Evolutionary conservation across 352 stramenopile genomes (phyloP), one percentile per base, ranked within the genome.

Genomic region (Globisporangium cederbergense): DNA sequence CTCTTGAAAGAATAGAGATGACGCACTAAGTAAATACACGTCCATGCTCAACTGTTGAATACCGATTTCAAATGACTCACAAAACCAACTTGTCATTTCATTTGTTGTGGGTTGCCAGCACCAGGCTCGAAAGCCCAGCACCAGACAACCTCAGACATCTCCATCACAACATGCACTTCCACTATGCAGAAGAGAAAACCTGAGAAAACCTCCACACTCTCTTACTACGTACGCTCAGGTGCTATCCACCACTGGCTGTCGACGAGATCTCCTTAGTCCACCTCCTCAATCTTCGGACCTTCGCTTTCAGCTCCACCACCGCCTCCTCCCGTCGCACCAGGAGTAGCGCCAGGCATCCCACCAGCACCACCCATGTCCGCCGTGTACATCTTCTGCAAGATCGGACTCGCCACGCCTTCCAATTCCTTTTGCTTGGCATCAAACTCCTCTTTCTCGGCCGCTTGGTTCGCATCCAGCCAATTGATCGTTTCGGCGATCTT

Each of bases 361-460:
- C 71, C 67, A 71, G 82, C 79, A 42, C 65, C 79, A 62, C 68
- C 83, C 58, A 70, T 79, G 53, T 75, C 79, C 64, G 74, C 78
- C 61, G 92, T 87, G 62, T 96, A 96, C 55, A 90, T 81, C 70
- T 81, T 81, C 62, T 93, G 86, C 61, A 97, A 56, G 36, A 96
- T 94, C 10, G 86, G 89, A 66, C 96, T 97, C 3, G 81, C 89
- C 36, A 96, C 66, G 36, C 65, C 64, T 64, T 97, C 89, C 0
- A 96, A 65, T 42, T 83, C 81, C 73, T 97, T 95, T 65, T 95
- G 85, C 80, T 97, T 95, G 51, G 83, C 62, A 34, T 97, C 89
- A 68, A 78, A 97, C 20, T 74, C 63, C 62, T 97, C 88, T 68
- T 96, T 89, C 69, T 89, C 80, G 63, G 91, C 84, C 22, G 68